Evolutionary conservation across 164 flowering plant species (phyloP).

Genomic region (Piper betle): DNA sequence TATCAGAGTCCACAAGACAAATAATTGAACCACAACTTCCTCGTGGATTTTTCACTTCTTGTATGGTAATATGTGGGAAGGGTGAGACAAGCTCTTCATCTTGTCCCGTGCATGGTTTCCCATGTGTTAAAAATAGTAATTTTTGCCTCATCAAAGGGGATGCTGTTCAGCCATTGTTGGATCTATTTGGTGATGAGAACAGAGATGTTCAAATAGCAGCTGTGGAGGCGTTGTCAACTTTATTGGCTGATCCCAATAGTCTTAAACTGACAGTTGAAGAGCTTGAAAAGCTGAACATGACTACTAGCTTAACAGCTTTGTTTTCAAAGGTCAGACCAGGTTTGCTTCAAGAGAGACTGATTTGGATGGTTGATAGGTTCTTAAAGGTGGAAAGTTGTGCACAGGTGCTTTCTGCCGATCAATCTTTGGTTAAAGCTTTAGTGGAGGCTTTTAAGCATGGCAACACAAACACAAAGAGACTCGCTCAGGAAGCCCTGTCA

Average conservation of each 20-base stretch:
- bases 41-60: constrained; percentile 22
- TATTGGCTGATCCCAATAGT: constrained; percentile 15
- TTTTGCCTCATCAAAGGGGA: constrained; percentile 37
- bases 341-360: constrained; percentile 34
- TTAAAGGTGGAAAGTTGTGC: constrained; percentile 29
- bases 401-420: constrained; percentile 20
- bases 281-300: constrained; percentile 24
- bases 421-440: constrained; percentile 34
- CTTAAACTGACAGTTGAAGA: constrained; percentile 26
- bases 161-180: constrained; percentile 33
- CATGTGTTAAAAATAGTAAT: constrained; percentile 28
- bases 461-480: constrained; percentile 29
- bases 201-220: constrained; percentile 34
- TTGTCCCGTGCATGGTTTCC: constrained; percentile 34
- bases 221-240: constrained; percentile 42
- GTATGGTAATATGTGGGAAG: constrained; percentile 27
- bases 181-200: constrained; percentile 29
- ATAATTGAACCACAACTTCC: constrained; percentile 23
- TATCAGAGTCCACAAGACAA: constrained; percentile 29
- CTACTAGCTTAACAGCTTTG: constrained; percentile 22
- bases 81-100: constrained; percentile 15
- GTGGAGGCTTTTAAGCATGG: constrained; percentile 52
- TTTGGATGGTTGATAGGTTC: constrained; percentile 41
- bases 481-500: constrained; percentile 46
- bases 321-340: constrained; percentile 35